phyloP scores from a whole-genome alignment of 495 filamentous ascomycete species.

The Niebla homalea region DNA sequence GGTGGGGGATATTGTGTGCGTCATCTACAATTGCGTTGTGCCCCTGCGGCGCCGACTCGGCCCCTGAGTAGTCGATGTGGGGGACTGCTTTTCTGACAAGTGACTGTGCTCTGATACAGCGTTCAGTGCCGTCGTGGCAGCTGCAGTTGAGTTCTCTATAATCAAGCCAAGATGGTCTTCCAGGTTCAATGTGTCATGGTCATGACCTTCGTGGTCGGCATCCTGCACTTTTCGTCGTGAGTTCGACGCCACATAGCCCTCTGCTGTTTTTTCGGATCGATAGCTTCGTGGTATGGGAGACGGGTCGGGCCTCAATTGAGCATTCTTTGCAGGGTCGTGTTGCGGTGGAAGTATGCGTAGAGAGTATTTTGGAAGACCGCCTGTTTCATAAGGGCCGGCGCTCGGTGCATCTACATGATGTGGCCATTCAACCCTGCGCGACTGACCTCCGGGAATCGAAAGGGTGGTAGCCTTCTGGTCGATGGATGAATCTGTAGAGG shows the following conservation, averaged over 20 bases:
- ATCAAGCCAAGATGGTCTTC: neutral
- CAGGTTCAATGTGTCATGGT: neutral
- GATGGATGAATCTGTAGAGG: neutral
- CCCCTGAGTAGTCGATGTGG: neutral
- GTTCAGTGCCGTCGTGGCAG: neutral
- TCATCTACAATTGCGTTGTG: neutral
- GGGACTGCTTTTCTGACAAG: neutral
- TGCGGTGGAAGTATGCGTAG: conserved; percentile 7
- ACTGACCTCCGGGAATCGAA: conserved; percentile 1
- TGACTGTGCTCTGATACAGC: neutral
- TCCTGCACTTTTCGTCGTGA: neutral
- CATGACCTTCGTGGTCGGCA: neutral
- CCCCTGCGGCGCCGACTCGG: neutral
- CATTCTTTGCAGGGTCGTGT: neutral
- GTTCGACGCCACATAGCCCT: neutral
- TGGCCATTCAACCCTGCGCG: neutral
- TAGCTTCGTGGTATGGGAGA: conserved; percentile 15
- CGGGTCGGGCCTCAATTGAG: neutral
- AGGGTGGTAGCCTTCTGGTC: neutral
- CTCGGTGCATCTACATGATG: neutral
- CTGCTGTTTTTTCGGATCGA: conserved; percentile 6
- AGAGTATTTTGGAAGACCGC: conserved; percentile 1
- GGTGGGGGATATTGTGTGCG: neutral
- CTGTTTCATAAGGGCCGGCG: neutral
- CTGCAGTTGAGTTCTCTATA: neutral